Evolutionary conservation across 169 alveolate genomes (phyloP), one percentile per base, ranked within the genome.

Genomic region (Cryptosporidium meleagridis): DNA sequence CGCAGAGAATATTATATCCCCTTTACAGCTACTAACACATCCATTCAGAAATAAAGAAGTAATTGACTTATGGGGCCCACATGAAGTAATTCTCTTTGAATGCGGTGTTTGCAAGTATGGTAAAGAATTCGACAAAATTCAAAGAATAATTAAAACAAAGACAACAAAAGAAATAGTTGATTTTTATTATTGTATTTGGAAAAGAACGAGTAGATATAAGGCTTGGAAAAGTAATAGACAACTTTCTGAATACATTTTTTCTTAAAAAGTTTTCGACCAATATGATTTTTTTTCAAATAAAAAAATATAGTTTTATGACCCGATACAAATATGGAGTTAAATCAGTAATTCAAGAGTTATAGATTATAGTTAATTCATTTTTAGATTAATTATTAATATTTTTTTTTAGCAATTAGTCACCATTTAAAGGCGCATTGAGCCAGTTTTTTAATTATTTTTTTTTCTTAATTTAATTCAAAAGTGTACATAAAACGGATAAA

Each of bases 11-110:
- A 52, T 69, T 23, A 68, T 92, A 16, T 67, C 93, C 18, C 94
- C 94, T 8, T 35, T 92, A n/a, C 92, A 91, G 21, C 41, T 92
- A 3, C 69, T 92, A 23, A 85, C 92, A 18, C 91, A 91, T 39
- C 95, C 94, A 14, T 55, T 91, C 23, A 58, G 94, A 26, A 86
- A 84, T 35, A 84, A 59, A n/a, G 92, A 94, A 44, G 92, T 92
- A 41, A 59, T 94, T 33, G 97, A 94, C 68, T 92, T 94, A 69
- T 94, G 97, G 97, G 97, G 96, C 5, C 97, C 97, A 21, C 92
- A 94, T 51, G 97, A 94, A 58, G 92, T 94, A 18, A 94, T 93
- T 8, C 91, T 94, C 21, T 94, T 94, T 75, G 97, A 94, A 85
- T 92, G 95, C 18, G 97, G 93, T 9, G 91, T 94, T 53, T 94